phyloP scores from a whole-genome alignment of 1,284 basidiomycete genomes.

The Pascua sp. region DNA sequence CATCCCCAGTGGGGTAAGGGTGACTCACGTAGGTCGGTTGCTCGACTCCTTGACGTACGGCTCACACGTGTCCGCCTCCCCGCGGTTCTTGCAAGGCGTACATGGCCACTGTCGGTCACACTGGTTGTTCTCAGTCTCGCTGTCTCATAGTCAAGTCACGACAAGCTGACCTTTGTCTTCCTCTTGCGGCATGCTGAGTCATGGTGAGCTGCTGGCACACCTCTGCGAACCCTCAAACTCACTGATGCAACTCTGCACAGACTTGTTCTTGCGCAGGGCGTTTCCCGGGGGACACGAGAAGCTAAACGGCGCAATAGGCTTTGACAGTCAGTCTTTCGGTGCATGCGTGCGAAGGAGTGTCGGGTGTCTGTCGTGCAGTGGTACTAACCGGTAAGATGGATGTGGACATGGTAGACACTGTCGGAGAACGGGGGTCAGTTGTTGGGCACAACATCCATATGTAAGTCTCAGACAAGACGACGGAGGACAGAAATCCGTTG shows the following conservation, averaged over 20 bases:
- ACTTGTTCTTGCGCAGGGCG: constrained; percentile 17
- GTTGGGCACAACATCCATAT: too few relatives aligned
- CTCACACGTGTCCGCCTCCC: constrained; percentile 19
- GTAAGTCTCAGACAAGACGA: too few relatives aligned
- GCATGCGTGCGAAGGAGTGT: too few relatives aligned
- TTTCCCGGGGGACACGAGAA: constrained; percentile 10
- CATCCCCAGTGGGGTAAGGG: not conserved
- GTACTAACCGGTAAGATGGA: too few relatives aligned
- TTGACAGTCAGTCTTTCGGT: too few relatives aligned
- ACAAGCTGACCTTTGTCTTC: constrained; percentile 16
- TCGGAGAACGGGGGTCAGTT: too few relatives aligned
- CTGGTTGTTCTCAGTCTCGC: not conserved
- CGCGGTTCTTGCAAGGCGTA: constrained; percentile 22
- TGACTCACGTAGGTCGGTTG: constrained; percentile 18
- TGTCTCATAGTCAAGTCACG: too few relatives aligned
- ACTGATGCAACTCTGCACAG: constrained; percentile 21
- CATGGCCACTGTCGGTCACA: constrained; percentile 21
- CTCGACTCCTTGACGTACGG: constrained; percentile 20
- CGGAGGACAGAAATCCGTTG: too few relatives aligned
- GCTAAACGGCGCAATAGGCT: constrained; percentile 15
- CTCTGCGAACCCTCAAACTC: not conserved
- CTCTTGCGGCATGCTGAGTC: constrained; percentile 14
- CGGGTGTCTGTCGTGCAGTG: too few relatives aligned
- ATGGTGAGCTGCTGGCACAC: not conserved
- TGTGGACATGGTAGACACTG: too few relatives aligned